Conservation (phyloP, 768 basidiomycete species). For the Leucosporidium scottii region DNA sequence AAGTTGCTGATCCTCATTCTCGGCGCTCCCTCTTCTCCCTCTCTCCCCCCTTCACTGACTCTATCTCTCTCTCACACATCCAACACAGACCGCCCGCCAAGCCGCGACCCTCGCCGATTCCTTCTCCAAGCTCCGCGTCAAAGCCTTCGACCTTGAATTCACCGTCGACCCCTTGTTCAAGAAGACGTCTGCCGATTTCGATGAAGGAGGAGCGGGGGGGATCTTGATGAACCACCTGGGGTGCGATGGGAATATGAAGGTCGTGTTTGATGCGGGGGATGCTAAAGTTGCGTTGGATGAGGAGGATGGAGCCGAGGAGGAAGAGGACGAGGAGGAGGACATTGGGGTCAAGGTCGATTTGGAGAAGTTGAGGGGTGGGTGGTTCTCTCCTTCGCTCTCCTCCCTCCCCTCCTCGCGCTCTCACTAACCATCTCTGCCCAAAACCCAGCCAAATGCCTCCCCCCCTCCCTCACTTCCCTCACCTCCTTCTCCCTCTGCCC, state of each 20-base stretch:
- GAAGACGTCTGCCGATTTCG: conserved; percentile 97
- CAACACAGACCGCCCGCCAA: conserved; percentile 12
- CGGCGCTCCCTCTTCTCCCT: not conserved
- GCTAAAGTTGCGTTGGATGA: conserved; percentile 56
- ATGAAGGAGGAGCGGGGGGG: conserved; percentile 94
- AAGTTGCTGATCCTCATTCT: conserved; percentile 4
- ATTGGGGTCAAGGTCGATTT: conserved; percentile 23
- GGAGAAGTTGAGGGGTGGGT: conserved; percentile 38
- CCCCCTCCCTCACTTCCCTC: conserved; percentile 1
- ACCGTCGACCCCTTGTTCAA: conserved; percentile 92
- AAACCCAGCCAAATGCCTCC: conserved; percentile 50
- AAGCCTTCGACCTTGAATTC: conserved; percentile 92
- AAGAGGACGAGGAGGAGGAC: conserved; percentile 11
- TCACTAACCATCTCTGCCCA: not conserved
- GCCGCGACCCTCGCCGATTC: conserved; percentile 80
- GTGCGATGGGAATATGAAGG: conserved; percentile 70
- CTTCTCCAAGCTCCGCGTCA: conserved; percentile 68
- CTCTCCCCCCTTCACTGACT: not conserved
- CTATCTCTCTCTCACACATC: not conserved
- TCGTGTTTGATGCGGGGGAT: conserved; percentile 95
- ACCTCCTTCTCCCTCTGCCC: conserved; percentile 66
- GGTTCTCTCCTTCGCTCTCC: not conserved
- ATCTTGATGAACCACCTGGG: conserved; percentile 95
- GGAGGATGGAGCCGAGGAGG: conserved; percentile 55
- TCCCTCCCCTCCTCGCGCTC: not conserved